Conservation (phyloP, 139 green algal genomes). For the Tetratostichococcus sp. region DNA sequence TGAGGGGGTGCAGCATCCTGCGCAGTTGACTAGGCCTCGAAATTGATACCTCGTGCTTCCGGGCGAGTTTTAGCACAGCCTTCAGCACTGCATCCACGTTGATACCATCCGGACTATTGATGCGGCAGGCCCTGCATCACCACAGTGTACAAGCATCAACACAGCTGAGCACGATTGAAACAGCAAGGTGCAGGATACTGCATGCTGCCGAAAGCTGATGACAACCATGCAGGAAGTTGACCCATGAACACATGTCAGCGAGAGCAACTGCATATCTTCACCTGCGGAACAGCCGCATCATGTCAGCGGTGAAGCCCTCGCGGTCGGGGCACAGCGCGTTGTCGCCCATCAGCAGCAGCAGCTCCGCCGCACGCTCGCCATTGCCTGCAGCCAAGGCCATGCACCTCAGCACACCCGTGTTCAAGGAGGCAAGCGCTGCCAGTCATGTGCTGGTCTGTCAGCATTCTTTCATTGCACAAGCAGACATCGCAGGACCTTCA, state of each 20-base stretch:
- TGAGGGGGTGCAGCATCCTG: too few relatives aligned
- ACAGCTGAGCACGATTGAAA: background rate
- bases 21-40: too few relatives aligned
- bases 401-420: too few relatives aligned
- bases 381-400: conserved; percentile 38
- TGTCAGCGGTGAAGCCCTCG: conserved; percentile 52
- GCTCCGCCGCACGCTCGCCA: conserved; percentile 50
- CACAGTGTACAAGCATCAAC: background rate
- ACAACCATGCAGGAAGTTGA: too few relatives aligned
- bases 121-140: conserved; percentile 33
- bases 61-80: conserved; percentile 53
- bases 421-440: too few relatives aligned
- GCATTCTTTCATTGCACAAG: too few relatives aligned
- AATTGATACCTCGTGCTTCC: conserved; percentile 68
- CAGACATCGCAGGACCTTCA: too few relatives aligned
- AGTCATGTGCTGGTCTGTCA: too few relatives aligned
- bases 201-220: too few relatives aligned
- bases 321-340: conserved; percentile 51
- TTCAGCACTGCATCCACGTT: conserved; percentile 81
- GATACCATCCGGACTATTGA: conserved; percentile 53
- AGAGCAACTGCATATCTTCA: too few relatives aligned
- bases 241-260: too few relatives aligned
- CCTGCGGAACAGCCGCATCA: conserved; percentile 61
- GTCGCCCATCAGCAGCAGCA: conserved; percentile 70
- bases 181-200: background rate